phyloP scores from a whole-genome alignment of 2,329 filamentous ascomycete species.

The Albophoma yamanashiensis region DNA sequence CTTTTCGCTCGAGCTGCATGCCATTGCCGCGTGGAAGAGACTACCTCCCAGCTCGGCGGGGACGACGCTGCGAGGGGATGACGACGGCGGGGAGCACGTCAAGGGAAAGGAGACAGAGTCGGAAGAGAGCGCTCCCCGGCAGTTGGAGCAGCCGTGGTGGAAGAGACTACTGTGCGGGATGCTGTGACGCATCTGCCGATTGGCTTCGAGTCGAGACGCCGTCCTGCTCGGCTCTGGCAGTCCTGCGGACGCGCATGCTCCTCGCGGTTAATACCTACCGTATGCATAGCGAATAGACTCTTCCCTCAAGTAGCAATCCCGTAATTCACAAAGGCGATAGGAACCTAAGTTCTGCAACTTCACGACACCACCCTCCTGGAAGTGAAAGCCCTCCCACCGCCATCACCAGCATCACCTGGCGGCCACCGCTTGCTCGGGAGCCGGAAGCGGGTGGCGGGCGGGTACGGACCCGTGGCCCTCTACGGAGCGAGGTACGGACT shows the following conservation, averaged over 20 bases:
- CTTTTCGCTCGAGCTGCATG: constrained; percentile 32
- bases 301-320: too few relatives aligned
- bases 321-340: not conserved
- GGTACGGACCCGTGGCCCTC: not conserved
- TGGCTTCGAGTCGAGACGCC: not conserved
- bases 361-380: too few relatives aligned
- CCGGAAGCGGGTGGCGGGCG: not conserved
- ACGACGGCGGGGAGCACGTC: constrained; percentile 9
- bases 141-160: constrained; percentile 11
- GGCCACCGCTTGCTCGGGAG: not conserved
- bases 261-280: not conserved
- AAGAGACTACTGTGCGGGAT: constrained; percentile 16
- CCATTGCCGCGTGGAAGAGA: constrained; percentile 16
- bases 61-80: not conserved
- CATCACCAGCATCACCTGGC: not conserved
- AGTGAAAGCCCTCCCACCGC: not conserved
- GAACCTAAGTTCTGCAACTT: too few relatives aligned
- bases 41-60: not conserved
- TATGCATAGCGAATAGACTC: not conserved
- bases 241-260: not conserved
- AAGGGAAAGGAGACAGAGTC: not conserved
- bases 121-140: not conserved
- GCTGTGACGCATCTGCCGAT: constrained; percentile 2
- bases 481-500: too few relatives aligned
- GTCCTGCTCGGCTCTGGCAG: not conserved